phyloP scores from a whole-genome alignment of 2,329 filamentous ascomycete species.

The Aspergillus texensis region DNA sequence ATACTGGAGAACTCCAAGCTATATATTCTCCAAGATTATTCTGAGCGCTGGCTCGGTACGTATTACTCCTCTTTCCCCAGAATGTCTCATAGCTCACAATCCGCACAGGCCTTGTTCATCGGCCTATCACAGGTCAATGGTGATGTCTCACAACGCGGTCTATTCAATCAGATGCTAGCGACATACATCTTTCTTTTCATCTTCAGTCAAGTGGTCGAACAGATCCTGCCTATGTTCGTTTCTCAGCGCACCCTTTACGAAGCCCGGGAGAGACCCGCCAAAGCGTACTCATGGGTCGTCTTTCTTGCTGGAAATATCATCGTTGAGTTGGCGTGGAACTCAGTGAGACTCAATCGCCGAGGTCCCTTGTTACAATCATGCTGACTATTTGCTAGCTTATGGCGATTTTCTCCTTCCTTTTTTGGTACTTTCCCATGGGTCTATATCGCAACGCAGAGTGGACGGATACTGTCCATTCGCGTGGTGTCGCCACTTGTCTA shows the following conservation, averaged over 20 bases:
- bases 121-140: conserved; percentile 76
- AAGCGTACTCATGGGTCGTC: conserved; percentile 79
- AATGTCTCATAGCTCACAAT: no score
- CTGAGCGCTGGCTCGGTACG: conserved; percentile 42
- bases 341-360: conserved; percentile 61
- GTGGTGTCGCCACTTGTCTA: neutral
- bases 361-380: no score
- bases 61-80: no score
- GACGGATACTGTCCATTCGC: neutral
- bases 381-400: conserved; percentile 41
- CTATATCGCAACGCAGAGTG: conserved; percentile 6
- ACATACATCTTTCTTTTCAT: conserved; percentile 71
- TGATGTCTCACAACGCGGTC: conserved; percentile 69
- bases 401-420: conserved; percentile 63
- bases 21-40: conserved; percentile 78
- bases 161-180: conserved; percentile 82
- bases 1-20: conserved; percentile 84
- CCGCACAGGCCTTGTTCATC: conserved; percentile 64
- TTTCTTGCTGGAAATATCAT: conserved; percentile 81
- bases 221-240: conserved; percentile 76
- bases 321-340: conserved; percentile 77
- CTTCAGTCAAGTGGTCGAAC: conserved; percentile 55
- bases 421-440: conserved; percentile 78
- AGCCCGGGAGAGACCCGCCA: conserved; percentile 77
- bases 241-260: conserved; percentile 81